These are phyloP conservation scores for Sergeia podlipaevii DNA, from an alignment of 208 protist genomes.

Conservation along the genomic window DNA sequence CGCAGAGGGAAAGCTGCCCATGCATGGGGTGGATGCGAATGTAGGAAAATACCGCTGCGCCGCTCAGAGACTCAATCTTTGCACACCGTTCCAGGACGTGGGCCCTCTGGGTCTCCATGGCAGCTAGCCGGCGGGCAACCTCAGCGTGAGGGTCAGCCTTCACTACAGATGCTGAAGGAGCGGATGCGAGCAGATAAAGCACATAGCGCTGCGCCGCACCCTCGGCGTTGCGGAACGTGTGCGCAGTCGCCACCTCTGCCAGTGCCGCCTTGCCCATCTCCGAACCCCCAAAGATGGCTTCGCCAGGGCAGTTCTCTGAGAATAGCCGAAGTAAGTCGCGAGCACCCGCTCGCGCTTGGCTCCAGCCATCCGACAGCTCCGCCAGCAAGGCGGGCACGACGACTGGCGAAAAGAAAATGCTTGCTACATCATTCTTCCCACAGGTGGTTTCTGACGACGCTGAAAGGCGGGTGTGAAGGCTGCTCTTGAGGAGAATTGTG, in stretches of 20 bases:
- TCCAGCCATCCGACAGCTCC: conserved; percentile 73
- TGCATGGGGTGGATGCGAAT: conserved; percentile 63
- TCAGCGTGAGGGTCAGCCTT: conserved; percentile 13
- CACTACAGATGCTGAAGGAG: background rate
- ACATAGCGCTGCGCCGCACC: conserved; percentile 61
- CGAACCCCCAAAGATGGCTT: conserved; percentile 18
- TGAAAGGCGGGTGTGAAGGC: conserved; percentile 6
- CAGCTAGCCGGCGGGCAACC: conserved; percentile 11
- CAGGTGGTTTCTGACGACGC: background rate
- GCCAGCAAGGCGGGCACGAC: conserved; percentile 47
- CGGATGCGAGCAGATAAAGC: conserved; percentile 19
- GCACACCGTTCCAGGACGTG: conserved; percentile 20
- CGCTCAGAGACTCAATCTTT: conserved; percentile 20
- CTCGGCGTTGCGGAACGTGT: conserved; percentile 65
- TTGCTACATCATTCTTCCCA: background rate
- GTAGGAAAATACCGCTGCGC: conserved; percentile 36
- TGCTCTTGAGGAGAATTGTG: conserved; percentile 32
- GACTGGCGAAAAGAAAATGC: conserved; percentile 18
- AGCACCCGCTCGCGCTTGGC: conserved; percentile 42
- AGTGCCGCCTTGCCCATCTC: conserved; percentile 8
- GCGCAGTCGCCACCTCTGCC: conserved; percentile 24
- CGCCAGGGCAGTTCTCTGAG: conserved; percentile 23
- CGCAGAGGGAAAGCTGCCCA: conserved; percentile 62
- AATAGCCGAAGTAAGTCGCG: conserved; percentile 45
- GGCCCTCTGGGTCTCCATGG: conserved; percentile 14